A percentile compares a stretch with the other conserved stretches of the same genome.
Conservation (phyloP, 345 rosid genomes). For the Gynandropsis gynandra region DNA sequence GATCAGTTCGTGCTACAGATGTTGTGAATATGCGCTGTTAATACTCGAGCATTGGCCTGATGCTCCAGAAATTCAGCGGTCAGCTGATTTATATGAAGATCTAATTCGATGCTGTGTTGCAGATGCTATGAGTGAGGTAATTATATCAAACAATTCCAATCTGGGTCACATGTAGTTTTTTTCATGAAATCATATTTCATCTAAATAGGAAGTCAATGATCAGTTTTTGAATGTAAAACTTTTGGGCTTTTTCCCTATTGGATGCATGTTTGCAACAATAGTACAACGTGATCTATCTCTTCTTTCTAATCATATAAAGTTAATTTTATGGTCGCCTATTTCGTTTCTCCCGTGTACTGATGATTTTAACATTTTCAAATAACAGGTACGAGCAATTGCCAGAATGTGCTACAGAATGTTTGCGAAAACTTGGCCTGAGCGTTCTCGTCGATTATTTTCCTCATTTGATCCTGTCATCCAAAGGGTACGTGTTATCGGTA, state of each 20-base stretch:
- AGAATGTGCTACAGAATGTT: conserved; percentile 98
- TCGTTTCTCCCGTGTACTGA: conserved; percentile 13
- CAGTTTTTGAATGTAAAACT: conserved; percentile 1
- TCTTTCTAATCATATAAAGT: not conserved
- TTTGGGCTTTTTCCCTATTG: conserved; percentile 15
- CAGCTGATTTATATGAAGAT: conserved; percentile 86
- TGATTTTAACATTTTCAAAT: conserved; percentile 15
- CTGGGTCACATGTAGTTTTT: not conserved
- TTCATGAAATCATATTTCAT: conserved; percentile 5
- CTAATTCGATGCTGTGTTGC: conserved; percentile 84
- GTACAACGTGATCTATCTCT: conserved; percentile 13
- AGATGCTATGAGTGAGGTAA: conserved; percentile 99
- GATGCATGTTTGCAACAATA: conserved; percentile 11
- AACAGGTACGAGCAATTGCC: conserved; percentile 90
- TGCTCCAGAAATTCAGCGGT: conserved; percentile 92
- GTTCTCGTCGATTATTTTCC: conserved; percentile 86
- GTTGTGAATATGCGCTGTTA: conserved; percentile 94
- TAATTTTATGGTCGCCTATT: conserved; percentile 1
- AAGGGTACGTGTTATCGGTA: conserved; percentile 52
- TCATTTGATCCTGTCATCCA: conserved; percentile 96
- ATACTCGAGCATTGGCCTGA: conserved; percentile 96
- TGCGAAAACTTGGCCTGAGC: conserved; percentile 98
- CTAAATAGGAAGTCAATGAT: conserved; percentile 16
- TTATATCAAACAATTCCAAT: conserved; percentile 7
- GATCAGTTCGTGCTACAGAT: conserved; percentile 40